Base-by-base conservation (phyloP, 305 asterid species). In the Lippia alba region DNA sequence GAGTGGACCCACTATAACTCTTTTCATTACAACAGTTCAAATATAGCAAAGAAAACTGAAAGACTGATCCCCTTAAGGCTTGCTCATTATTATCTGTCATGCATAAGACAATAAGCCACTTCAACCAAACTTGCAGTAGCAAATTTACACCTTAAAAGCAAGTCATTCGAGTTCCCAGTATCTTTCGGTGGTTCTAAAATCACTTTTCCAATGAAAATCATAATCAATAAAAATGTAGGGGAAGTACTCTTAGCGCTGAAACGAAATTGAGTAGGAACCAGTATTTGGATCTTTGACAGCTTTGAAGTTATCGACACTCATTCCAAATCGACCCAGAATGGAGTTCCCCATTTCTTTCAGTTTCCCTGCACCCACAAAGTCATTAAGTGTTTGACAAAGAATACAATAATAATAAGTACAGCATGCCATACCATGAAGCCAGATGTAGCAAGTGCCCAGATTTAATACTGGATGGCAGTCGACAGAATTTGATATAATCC, bases 271-370 rank as follows among this genome's bases (percentile, higher is more conserved):
- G 72, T 91, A 93, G 56, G 96, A 93, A 56, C 98, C 98, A 6
- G 96, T 87, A 45, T 86, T 93, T 17, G 98, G 97, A 78, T 93
- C 98, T 76, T 93, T 79, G 15, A 93, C 96, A 30, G 97, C 87
- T 82, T 93, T 93, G 58, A 93, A 93, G 77, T 93, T 93, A 89
- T 93, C 97, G 0, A 84, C 80, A 8, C 94, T 91, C 98, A 93
- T 91, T 56, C 98, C 97, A 69, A 93, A 93, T 60, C 92, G 92
- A 16, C 96, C 97, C 78, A 93, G 83, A 76, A 91, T 76, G 34
- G 96, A 86, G 62, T 91, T 91, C 67, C 97, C 97, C 96, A 91
- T 85, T 18, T 93, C 98, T 75, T 93, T 93, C 66, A 93, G 74
- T 79, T 93, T 91, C 41, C 96, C 97, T 91, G 91, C 74, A 79